Evolutionary conservation across 208 protist species (phyloP).

Genomic region (Leishmania aethiopica): DNA sequence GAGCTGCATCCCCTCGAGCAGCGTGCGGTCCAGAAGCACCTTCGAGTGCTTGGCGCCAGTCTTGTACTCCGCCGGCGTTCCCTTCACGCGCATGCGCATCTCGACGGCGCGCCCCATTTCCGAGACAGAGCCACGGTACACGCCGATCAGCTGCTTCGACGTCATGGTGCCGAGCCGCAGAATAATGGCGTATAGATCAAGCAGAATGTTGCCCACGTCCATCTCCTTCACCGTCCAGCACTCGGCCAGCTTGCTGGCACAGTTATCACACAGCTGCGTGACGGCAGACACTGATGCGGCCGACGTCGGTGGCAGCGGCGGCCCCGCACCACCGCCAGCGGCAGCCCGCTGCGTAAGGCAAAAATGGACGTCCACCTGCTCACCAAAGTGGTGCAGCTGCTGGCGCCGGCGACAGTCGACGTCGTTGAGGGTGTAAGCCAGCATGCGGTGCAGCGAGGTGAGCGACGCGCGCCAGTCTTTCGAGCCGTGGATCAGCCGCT

Average conservation of each 20-base stretch:
- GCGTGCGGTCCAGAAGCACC: slow-evolving; percentile 62
- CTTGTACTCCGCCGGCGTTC: slow-evolving; percentile 84
- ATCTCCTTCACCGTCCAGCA: slow-evolving; percentile 52
- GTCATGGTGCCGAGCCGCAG: slow-evolving; percentile 75
- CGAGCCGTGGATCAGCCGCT: slow-evolving; percentile 80
- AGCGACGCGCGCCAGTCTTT: slow-evolving; percentile 80
- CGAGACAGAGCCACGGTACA: slow-evolving; percentile 67
- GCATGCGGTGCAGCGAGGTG: slow-evolving; percentile 74
- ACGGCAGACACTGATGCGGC: slow-evolving; percentile 11
- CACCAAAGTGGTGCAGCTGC: slow-evolving; percentile 87
- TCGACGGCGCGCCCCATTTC: slow-evolving; percentile 84
- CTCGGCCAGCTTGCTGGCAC: slow-evolving; percentile 64
- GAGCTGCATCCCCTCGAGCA: slow-evolving; percentile 70
- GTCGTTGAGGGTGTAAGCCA: slow-evolving; percentile 84
- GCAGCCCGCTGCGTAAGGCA: slow-evolving; percentile 51
- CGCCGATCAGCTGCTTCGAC: slow-evolving; percentile 74
- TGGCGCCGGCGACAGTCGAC: slow-evolving; percentile 86
- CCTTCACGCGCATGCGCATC: slow-evolving; percentile 71
- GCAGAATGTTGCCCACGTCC: slow-evolving; percentile 48
- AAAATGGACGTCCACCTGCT: slow-evolving; percentile 69
- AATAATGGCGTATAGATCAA: slow-evolving; percentile 74
- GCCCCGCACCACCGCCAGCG: neutral
- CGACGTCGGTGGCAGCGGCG: neutral
- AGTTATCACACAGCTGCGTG: slow-evolving; percentile 84
- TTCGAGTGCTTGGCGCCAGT: slow-evolving; percentile 53